Percentiles rank a stretch among this genome's conserved stretches.
phyloP scores from a whole-genome alignment of 1,284 basidiomycete genomes.

The Leccinum insolens region DNA sequence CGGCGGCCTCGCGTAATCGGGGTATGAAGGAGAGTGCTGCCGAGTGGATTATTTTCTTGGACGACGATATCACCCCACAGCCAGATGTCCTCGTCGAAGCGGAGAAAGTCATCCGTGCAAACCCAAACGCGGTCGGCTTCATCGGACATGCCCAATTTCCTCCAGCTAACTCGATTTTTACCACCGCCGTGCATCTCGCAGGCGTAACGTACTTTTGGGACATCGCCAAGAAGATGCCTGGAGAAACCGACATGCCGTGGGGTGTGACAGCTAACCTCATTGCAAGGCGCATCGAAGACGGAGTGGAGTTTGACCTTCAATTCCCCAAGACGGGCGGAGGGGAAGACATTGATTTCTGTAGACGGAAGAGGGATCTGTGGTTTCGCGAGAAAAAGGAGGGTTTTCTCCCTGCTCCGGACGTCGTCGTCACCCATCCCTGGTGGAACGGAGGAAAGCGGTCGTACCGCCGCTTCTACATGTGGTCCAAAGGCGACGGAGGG shows the following conservation, averaged over 20 bases:
- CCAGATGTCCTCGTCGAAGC: slow-evolving; percentile 47
- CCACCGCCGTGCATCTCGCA: slow-evolving; percentile 54
- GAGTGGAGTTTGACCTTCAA: slow-evolving; percentile 44
- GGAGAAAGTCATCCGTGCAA: slow-evolving; percentile 48
- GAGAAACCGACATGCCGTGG: slow-evolving; percentile 53
- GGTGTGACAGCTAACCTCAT: slow-evolving; percentile 65
- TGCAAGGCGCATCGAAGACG: slow-evolving; percentile 47
- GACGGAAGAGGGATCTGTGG: slow-evolving; percentile 47
- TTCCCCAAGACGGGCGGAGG: slow-evolving; percentile 69
- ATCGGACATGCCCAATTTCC: slow-evolving; percentile 56
- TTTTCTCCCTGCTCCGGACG: slow-evolving; percentile 51
- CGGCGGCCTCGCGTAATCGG: slow-evolving; percentile 41
- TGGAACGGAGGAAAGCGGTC: slow-evolving; percentile 53
- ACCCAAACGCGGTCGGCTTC: slow-evolving; percentile 55
- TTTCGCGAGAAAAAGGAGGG: slow-evolving; percentile 40
- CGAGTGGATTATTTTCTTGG: slow-evolving; percentile 47
- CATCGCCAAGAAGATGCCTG: slow-evolving; percentile 52
- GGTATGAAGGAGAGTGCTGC: slow-evolving; percentile 33
- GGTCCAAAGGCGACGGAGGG: slow-evolving; percentile 59
- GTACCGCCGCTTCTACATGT: slow-evolving; percentile 60
- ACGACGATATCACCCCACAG: slow-evolving; percentile 57
- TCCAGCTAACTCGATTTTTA: slow-evolving; percentile 49
- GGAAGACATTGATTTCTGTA: slow-evolving; percentile 64
- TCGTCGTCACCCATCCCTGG: slow-evolving; percentile 57
- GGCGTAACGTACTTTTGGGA: slow-evolving; percentile 66